Evolutionary conservation across 768 basidiomycete species (phyloP).

Genomic region (Pleurotus giganteus): DNA sequence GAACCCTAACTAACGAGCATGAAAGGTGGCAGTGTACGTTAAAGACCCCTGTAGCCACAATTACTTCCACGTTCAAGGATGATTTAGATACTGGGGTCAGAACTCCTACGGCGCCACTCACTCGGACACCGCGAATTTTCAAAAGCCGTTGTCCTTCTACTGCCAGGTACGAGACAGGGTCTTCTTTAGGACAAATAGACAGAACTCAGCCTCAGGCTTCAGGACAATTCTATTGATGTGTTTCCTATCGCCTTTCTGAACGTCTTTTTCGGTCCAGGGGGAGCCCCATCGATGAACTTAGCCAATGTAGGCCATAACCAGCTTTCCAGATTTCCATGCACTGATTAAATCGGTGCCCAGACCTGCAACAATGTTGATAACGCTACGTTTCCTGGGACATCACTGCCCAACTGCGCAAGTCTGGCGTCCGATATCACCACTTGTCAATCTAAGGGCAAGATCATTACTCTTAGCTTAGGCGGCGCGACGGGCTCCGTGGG

Average conservation of each 20-base stretch:
- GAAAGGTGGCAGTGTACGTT: conserved; percentile 55
- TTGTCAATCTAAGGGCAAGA: conserved; percentile 66
- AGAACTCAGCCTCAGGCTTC: not conserved
- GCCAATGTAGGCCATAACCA: conserved; percentile 49
- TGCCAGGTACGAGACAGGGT: conserved; percentile 43
- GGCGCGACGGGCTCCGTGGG: conserved; percentile 62
- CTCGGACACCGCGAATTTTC: conserved; percentile 49
- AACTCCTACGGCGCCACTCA: conserved; percentile 68
- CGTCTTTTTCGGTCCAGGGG: conserved; percentile 63
- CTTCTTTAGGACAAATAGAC: not conserved
- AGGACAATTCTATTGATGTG: conserved; percentile 68
- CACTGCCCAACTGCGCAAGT: conserved; percentile 58
- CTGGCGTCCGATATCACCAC: conserved; percentile 59
- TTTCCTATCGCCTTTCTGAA: conserved; percentile 70
- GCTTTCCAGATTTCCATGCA: not conserved
- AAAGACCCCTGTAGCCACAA: not conserved
- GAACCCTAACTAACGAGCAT: conserved; percentile 1
- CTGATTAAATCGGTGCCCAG: conserved; percentile 26
- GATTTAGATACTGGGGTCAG: conserved; percentile 68
- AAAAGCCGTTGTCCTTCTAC: conserved; percentile 62
- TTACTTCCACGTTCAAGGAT: not conserved
- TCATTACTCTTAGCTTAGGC: conserved; percentile 57
- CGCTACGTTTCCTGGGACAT: conserved; percentile 58
- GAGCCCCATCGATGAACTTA: conserved; percentile 62
- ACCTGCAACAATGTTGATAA: conserved; percentile 61